Evolutionary conservation across 2,329 filamentous ascomycete species (phyloP).

Genomic region (Clathrospora elynae): DNA sequence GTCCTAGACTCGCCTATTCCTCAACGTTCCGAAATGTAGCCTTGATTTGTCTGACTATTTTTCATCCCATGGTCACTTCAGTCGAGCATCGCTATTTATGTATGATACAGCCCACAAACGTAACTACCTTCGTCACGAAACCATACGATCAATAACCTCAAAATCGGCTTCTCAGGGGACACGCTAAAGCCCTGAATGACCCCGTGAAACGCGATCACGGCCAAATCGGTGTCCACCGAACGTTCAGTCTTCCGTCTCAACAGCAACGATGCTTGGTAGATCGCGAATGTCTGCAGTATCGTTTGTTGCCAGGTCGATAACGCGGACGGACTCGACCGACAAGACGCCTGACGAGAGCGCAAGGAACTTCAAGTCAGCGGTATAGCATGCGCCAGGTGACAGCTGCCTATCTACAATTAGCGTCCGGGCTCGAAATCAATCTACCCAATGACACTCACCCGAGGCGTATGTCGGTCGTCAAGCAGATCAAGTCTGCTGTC

Average conservation of each 20-base stretch:
- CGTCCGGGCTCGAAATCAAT: not conserved
- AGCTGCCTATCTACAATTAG: conserved; percentile 60
- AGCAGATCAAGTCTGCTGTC: conserved; percentile 70
- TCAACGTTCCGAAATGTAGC: too few species aligned
- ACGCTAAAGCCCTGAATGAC: not conserved
- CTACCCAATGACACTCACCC: conserved; percentile 56
- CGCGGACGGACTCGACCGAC: conserved; percentile 71
- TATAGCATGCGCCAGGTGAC: conserved; percentile 73
- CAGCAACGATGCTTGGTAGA: conserved; percentile 67
- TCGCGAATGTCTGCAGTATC: conserved; percentile 79
- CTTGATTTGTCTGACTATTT: too few species aligned
- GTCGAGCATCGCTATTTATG: too few species aligned
- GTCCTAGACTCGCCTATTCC: too few species aligned
- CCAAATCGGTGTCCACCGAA: not conserved
- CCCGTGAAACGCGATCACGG: not conserved
- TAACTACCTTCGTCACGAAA: too few species aligned
- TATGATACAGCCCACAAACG: too few species aligned
- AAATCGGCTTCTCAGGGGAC: too few species aligned
- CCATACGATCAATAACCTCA: too few species aligned
- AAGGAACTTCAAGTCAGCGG: conserved; percentile 73
- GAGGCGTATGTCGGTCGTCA: conserved; percentile 74
- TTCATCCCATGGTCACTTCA: too few species aligned
- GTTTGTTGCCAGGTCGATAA: conserved; percentile 74
- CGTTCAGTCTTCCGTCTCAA: conserved; percentile 20
- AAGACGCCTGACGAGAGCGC: conserved; percentile 69